Conservation (phyloP, 192 early-diverging fungal genomes). For the Ambispora gerdemannii region DNA sequence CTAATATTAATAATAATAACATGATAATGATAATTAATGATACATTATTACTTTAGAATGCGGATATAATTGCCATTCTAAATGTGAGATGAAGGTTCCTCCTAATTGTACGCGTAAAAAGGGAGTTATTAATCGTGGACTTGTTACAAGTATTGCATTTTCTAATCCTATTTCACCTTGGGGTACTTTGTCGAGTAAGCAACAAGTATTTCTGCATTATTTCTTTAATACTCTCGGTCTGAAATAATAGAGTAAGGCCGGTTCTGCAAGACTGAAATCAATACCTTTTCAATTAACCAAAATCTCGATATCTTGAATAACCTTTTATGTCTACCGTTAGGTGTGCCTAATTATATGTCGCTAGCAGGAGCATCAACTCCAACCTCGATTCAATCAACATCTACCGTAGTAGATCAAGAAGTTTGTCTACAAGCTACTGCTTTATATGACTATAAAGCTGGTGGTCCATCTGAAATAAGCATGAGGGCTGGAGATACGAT, state of each 20-base stretch:
- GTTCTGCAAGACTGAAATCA: no score
- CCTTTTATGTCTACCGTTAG: no score
- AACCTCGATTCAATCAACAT: slow-evolving; percentile 16
- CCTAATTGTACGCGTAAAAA: slow-evolving; percentile 60
- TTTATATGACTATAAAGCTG: slow-evolving; percentile 60
- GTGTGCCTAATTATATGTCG: neutral
- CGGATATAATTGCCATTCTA: slow-evolving; percentile 72
- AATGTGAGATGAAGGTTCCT: slow-evolving; percentile 77
- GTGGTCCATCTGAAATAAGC: slow-evolving; percentile 52
- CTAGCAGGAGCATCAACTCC: slow-evolving; percentile 17
- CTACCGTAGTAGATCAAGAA: neutral
- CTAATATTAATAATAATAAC: neutral
- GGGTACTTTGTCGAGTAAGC: slow-evolving; percentile 32
- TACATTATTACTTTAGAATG: slow-evolving; percentile 45
- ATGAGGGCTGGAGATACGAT: slow-evolving; percentile 56
- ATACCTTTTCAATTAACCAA: no score
- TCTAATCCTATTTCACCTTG: slow-evolving; percentile 32
- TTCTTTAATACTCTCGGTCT: no score
- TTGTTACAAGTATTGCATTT: slow-evolving; percentile 21
- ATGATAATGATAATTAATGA: no score
- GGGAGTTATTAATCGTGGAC: slow-evolving; percentile 47
- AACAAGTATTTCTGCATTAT: slow-evolving; percentile 29
- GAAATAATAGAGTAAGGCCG: no score
- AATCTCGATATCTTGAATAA: no score
- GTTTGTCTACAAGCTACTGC: slow-evolving; percentile 41